Base-by-base conservation (phyloP, 2,329 filamentous ascomycete genomes). In the Colletotrichum lini region DNA sequence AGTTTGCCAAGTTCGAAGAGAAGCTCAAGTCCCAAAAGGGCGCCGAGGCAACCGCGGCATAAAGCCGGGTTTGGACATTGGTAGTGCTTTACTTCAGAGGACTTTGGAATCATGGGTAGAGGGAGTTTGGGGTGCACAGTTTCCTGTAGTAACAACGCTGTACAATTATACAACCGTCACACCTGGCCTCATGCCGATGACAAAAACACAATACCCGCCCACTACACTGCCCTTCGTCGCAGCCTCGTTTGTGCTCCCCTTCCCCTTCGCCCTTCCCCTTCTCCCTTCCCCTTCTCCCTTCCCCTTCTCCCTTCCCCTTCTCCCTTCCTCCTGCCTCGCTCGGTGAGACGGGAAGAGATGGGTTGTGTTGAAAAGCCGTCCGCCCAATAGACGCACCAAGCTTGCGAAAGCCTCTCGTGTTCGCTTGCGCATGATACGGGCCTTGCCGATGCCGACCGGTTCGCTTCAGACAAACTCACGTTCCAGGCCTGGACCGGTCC, bases 1-100 rank as follows among this genome's bases (percentile, higher is more conserved):
- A 98, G 79, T 98, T 99, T 83, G 94, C 93, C 74, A 96, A 94
- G 82, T 98, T 98, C 79, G 96, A 98, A 81, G 94, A 98, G 84
- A 98, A 90, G 82, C 81, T 91, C 67, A 88, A 85, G 79, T 83
- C 84, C 73, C 87, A 90, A 74, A 89, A 88, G 78, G 83, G 83
- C 16, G 42, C 50, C n/a, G 57, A 72, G 47, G 67, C 67, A 6
- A 64, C 59, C 8, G 71, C 71, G 18, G 67, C 67, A 1, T 72
- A 40, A 21, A n/a, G 2, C 15, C 21, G 10, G 21, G 9, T 18
- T 16, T 6, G 23, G 30, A 26, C 7, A 7, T n/a, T 21, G 21
- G 35, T 10, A 10, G 30, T 35, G 30, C 30, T 35, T 9, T 40
- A 21, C 59, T 16, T 38, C 18, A 9, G 21, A 21, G 23, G 35